Conservation (phyloP, 2,329 filamentous ascomycete species). For the Talaromyces amestolkiae region DNA sequence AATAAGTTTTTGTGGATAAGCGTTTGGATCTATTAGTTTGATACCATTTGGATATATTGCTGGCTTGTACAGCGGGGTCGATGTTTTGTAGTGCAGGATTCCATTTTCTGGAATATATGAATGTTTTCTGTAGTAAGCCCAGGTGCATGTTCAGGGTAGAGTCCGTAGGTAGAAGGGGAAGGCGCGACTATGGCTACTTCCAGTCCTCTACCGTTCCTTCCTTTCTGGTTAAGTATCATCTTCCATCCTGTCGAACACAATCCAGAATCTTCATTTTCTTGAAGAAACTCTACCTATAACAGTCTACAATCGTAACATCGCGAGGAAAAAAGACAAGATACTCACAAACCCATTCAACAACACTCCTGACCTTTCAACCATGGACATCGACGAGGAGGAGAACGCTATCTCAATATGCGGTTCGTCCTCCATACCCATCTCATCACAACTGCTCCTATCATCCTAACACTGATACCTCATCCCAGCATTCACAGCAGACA, state of each 20-base stretch:
- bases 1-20: not conserved
- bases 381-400: slow-evolving; percentile 5
- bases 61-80: not conserved
- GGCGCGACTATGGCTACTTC: not conserved
- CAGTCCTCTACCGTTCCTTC: not conserved
- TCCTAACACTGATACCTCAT: not conserved
- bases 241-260: not conserved
- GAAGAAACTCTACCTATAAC: not conserved
- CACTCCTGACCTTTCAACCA: not conserved
- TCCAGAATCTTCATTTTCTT: not conserved
- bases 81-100: not conserved
- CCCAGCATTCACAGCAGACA: slow-evolving; percentile 26
- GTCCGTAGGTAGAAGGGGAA: not conserved
- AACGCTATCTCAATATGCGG: slow-evolving; percentile 16
- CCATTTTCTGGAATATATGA: not conserved
- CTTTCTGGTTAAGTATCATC: not conserved
- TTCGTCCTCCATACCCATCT: not conserved
- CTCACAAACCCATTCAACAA: too few relatives aligned
- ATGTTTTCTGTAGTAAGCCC: not conserved
- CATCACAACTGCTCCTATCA: not conserved
- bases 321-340: not conserved
- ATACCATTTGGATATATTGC: slow-evolving; percentile 7
- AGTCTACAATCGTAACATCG: not conserved
- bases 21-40: not conserved
- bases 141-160: not conserved